Conservation (phyloP, 768 basidiomycete genomes). For the Polyporus arcularius region DNA sequence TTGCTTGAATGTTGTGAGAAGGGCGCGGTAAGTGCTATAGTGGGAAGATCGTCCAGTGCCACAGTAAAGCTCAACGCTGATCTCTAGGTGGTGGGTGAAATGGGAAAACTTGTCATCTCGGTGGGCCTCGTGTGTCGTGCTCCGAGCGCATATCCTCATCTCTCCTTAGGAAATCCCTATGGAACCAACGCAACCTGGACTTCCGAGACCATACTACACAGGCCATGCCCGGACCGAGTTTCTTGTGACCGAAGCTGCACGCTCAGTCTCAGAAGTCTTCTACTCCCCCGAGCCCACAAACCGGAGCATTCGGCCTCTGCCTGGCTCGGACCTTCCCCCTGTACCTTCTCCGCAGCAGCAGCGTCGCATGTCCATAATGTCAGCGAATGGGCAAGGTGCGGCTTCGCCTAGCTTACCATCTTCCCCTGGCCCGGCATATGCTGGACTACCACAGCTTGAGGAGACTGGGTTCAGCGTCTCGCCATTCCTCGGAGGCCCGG, state of each 20-base stretch:
- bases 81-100: slow-evolving; percentile 52
- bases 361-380: background rate
- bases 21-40: slow-evolving; percentile 44
- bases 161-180: slow-evolving; percentile 70
- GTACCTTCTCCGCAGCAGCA: slow-evolving; percentile 7
- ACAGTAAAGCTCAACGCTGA: background rate
- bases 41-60: background rate
- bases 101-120: slow-evolving; percentile 52
- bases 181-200: slow-evolving; percentile 78
- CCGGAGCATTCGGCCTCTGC: slow-evolving; percentile 16
- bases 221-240: slow-evolving; percentile 63
- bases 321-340: slow-evolving; percentile 19
- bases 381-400: background rate
- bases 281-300: slow-evolving; percentile 27
- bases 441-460: slow-evolving; percentile 17
- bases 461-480: slow-evolving; percentile 9
- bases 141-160: slow-evolving; percentile 9
- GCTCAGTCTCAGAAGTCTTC: slow-evolving; percentile 51
- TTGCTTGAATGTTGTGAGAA: slow-evolving; percentile 84
- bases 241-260: slow-evolving; percentile 64
- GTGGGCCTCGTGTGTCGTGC: slow-evolving; percentile 15
- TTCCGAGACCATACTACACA: slow-evolving; percentile 70
- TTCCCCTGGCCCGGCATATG: slow-evolving; percentile 3
- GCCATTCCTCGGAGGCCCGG: slow-evolving; percentile 3
- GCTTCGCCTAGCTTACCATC: background rate